Evolutionary conservation across 1,284 basidiomycete species (phyloP).

Genomic region (Nidula niveotomentosa): DNA sequence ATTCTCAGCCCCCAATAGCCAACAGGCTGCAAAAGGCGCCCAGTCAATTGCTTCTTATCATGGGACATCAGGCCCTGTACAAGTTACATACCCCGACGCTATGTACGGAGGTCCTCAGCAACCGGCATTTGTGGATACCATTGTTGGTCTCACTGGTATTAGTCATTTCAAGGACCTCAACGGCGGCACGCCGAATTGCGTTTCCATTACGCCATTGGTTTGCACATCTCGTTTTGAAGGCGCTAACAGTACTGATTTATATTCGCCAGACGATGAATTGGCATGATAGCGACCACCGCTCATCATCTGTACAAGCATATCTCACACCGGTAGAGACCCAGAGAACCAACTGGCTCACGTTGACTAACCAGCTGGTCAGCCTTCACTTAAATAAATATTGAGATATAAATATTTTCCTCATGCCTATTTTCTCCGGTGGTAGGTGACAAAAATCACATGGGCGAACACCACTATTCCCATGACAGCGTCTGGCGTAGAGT

Average conservation of each 20-base stretch:
- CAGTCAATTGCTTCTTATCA: constrained; percentile 46
- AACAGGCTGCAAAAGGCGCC: constrained; percentile 48
- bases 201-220: constrained; percentile 51
- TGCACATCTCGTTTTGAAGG: constrained; percentile 5
- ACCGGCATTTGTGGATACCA: constrained; percentile 45
- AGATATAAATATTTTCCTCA: neutral
- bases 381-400: neutral
- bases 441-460: constrained; percentile 35
- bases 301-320: constrained; percentile 34
- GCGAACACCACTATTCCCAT: constrained; percentile 23
- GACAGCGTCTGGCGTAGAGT: constrained; percentile 31
- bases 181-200: constrained; percentile 56
- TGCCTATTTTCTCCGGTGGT: neutral
- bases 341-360: constrained; percentile 34
- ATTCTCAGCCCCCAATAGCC: constrained; percentile 52
- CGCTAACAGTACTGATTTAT: neutral
- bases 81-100: constrained; percentile 44
- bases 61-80: constrained; percentile 52
- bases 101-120: constrained; percentile 64
- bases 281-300: constrained; percentile 32
- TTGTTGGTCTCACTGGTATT: constrained; percentile 47
- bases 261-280: constrained; percentile 29
- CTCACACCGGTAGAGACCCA: constrained; percentile 30
- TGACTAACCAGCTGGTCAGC: constrained; percentile 27
- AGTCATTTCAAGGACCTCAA: constrained; percentile 47